These are phyloP conservation scores for Coemansia sp. DNA, from an alignment of 371 early-diverging fungal genomes.

Conservation along the genomic window DNA sequence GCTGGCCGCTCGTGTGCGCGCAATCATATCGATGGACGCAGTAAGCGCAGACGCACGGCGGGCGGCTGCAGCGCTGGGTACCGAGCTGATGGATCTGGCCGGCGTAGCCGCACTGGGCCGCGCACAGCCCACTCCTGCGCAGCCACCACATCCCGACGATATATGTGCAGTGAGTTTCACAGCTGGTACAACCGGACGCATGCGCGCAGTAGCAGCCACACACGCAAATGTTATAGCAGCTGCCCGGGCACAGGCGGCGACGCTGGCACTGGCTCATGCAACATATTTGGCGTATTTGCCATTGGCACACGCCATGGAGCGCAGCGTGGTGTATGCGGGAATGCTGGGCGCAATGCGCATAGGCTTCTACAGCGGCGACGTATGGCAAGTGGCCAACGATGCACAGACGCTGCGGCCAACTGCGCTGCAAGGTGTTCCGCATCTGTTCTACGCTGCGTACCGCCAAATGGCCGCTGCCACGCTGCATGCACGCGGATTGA, in stretches of 20 bases:
- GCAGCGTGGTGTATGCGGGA: constrained; percentile 57
- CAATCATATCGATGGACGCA: constrained; percentile 72
- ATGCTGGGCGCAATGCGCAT: constrained; percentile 61
- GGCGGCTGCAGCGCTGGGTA: constrained; percentile 48
- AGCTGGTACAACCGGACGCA: constrained; percentile 71
- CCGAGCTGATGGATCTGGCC: constrained; percentile 52
- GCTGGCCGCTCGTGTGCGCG: constrained; percentile 62
- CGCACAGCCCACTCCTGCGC: constrained; percentile 42
- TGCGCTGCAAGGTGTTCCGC: constrained; percentile 80
- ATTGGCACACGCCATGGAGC: constrained; percentile 86
- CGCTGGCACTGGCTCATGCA: constrained; percentile 16
- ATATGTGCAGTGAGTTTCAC: constrained; percentile 96
- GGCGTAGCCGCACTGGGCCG: constrained; percentile 69
- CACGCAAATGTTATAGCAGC: constrained; percentile 45
- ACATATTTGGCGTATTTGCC: constrained; percentile 65
- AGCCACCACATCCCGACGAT: constrained; percentile 65
- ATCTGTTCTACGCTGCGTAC: constrained; percentile 83
- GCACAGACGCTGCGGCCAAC: constrained; percentile 74
- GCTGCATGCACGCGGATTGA: constrained; percentile 58
- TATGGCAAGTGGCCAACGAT: constrained; percentile 72
- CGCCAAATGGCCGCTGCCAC: constrained; percentile 68
- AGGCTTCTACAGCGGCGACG: constrained; percentile 81
- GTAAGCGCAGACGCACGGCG: constrained; percentile 29
- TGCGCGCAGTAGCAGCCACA: constrained; percentile 55
- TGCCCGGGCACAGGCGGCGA: constrained; percentile 40